Evolutionary conservation across 352 stramenopile species (phyloP).

Genomic region (Globisporangium parvum): DNA sequence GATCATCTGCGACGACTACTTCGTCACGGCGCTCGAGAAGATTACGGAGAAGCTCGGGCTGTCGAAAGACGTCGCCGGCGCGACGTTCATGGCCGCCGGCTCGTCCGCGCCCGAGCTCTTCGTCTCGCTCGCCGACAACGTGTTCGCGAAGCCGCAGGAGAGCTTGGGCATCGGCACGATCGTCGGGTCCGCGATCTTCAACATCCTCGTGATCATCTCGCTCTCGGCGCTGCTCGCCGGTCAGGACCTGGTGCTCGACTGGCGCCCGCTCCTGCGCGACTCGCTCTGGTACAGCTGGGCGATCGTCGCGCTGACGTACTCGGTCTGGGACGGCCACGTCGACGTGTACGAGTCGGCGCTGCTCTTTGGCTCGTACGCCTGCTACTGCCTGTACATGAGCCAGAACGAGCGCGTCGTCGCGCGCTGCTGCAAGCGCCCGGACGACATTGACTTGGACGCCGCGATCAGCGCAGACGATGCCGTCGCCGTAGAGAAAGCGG

Average conservation of each 20-base stretch:
- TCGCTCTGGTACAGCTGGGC: constrained; percentile 70
- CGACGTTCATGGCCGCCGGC: constrained; percentile 81
- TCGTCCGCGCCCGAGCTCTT: constrained; percentile 82
- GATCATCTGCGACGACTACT: constrained; percentile 88
- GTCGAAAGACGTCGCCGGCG: constrained; percentile 71
- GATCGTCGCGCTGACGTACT: constrained; percentile 46
- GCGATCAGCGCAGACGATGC: constrained; percentile 10
- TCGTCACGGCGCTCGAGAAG: constrained; percentile 72
- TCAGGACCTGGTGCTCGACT: constrained; percentile 64
- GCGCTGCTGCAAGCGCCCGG: constrained; percentile 45
- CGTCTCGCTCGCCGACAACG: constrained; percentile 71
- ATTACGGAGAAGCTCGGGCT: constrained; percentile 58
- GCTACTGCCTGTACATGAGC: constrained; percentile 76
- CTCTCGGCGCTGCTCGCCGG: constrained; percentile 62
- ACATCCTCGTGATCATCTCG: constrained; percentile 83
- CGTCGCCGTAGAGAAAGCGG: neutral
- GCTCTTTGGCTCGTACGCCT: constrained; percentile 58
- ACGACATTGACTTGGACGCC: constrained; percentile 9
- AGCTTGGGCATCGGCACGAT: constrained; percentile 76
- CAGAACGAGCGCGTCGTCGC: constrained; percentile 58
- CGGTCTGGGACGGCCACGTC: constrained; percentile 58
- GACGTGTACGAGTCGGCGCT: constrained; percentile 50
- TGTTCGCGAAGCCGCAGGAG: constrained; percentile 57
- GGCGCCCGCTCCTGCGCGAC: constrained; percentile 74
- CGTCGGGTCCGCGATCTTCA: constrained; percentile 86